Conservation (phyloP, 2,329 filamentous ascomycete genomes). For the Nectriaceae sp. region DNA sequence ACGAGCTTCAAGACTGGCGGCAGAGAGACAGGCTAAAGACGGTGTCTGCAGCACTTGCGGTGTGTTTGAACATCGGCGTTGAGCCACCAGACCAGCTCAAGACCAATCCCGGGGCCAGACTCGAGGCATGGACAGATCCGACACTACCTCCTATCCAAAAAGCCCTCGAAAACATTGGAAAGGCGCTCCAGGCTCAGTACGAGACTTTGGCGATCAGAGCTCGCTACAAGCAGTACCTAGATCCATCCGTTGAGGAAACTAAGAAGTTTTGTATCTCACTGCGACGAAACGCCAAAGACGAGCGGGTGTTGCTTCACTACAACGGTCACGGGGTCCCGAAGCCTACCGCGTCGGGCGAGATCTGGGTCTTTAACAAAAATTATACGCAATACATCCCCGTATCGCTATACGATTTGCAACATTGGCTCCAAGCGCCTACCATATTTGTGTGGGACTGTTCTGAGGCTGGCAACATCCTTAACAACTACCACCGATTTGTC, state of each 20-base stretch:
- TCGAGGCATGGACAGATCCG: conserved; percentile 97
- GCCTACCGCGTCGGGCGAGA: conserved; percentile 91
- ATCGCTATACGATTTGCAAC: conserved; percentile 90
- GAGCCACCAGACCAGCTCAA: conserved; percentile 97
- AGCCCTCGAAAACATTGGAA: conserved; percentile 91
- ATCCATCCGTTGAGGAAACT: conserved; percentile 95
- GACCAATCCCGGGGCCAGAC: conserved; percentile 87
- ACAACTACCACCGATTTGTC: conserved; percentile 91
- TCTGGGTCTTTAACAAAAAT: conserved; percentile 99
- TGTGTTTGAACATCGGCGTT: conserved; percentile 96
- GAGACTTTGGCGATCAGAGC: conserved; percentile 93
- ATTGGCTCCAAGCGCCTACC: conserved; percentile 93
- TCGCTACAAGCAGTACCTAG: conserved; percentile 95
- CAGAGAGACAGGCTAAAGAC: conserved; percentile 97
- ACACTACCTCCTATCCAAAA: conserved; percentile 79
- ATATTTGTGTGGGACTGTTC: conserved; percentile 98
- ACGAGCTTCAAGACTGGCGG: conserved; percentile 86
- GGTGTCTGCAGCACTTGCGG: conserved; percentile 88
- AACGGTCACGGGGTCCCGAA: conserved; percentile 97
- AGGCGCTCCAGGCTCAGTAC: conserved; percentile 93
- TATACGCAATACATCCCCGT: conserved; percentile 99
- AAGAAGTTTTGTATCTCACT: conserved; percentile 94
- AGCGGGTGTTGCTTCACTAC: conserved; percentile 96
- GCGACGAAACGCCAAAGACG: conserved; percentile 90
- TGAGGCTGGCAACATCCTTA: conserved; percentile 91